Conservation (phyloP, 1,284 basidiomycete species). For the Tetrapyrgos nigripes region DNA sequence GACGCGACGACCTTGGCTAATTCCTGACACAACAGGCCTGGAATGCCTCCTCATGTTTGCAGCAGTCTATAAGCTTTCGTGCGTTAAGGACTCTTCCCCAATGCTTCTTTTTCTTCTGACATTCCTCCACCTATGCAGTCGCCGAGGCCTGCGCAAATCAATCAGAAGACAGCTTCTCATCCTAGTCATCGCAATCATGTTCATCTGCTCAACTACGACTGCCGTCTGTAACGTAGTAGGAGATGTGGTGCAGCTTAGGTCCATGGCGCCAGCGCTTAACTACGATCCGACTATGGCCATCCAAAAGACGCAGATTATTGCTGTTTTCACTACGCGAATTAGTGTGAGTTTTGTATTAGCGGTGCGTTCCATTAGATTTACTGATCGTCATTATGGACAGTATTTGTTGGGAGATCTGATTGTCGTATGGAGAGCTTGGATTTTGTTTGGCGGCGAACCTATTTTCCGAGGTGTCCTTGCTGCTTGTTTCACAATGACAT, state of each 20-base stretch:
- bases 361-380: not conserved
- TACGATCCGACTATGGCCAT: not conserved
- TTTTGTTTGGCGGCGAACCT: not conserved
- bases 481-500: not conserved
- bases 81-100: not conserved
- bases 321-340: not conserved
- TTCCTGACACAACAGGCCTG: not conserved
- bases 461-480: not conserved
- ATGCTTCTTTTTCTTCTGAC: not conserved
- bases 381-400: not conserved
- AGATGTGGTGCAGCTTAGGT: not conserved
- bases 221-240: not conserved
- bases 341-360: not conserved
- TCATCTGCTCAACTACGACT: not conserved
- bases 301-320: not conserved
- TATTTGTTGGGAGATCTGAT: not conserved
- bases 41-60: not conserved
- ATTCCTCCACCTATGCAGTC: not conserved
- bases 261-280: not conserved
- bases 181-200: not conserved
- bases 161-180: not conserved
- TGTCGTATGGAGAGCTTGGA: not conserved
- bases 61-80: not conserved
- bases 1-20: not conserved
- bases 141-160: not conserved